These are phyloP conservation scores for Puccinellia tenuiflora DNA, from an alignment of 176 grass and related monocot species.

Conservation along the genomic window DNA sequence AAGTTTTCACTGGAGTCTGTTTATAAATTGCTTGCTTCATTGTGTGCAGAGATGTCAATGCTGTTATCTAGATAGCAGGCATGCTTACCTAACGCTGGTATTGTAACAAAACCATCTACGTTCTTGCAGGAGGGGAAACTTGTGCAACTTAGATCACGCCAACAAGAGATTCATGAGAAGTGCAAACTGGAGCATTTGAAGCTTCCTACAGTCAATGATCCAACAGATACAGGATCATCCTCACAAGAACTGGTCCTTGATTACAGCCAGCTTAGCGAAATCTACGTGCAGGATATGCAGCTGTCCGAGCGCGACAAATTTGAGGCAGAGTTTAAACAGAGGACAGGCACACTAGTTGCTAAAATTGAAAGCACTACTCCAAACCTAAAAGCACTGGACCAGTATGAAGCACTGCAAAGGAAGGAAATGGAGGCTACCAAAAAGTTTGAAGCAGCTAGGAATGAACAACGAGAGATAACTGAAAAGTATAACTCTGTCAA, in stretches of 20 bases:
- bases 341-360: slow-evolving; percentile 46
- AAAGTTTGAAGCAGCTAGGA: slow-evolving; percentile 82
- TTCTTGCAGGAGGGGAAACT: slow-evolving; percentile 59
- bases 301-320: slow-evolving; percentile 65
- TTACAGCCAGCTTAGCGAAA: slow-evolving; percentile 64
- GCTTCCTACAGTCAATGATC: slow-evolving; percentile 61
- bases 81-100: background rate
- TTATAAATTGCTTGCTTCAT: slow-evolving; percentile 1
- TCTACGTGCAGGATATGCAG: slow-evolving; percentile 60
- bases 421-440: slow-evolving; percentile 83
- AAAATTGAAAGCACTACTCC: slow-evolving; percentile 78
- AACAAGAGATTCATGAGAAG: slow-evolving; percentile 62
- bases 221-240: slow-evolving; percentile 60
- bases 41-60: background rate
- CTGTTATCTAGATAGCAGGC: background rate
- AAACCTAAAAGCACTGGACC: slow-evolving; percentile 86
- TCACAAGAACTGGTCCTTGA: slow-evolving; percentile 42
- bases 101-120: slow-evolving; percentile 22
- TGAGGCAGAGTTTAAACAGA: slow-evolving; percentile 79
- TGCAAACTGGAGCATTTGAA: slow-evolving; percentile 86
- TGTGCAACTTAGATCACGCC: slow-evolving; percentile 52
- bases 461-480: slow-evolving; percentile 80
- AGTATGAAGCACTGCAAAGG: slow-evolving; percentile 73
- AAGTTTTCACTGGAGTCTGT: slow-evolving; percentile 3
- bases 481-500: slow-evolving; percentile 76